These are phyloP conservation scores for Dillenia turbinata DNA, from an alignment of 164 flowering plant genomes.

Conservation along the genomic window DNA sequence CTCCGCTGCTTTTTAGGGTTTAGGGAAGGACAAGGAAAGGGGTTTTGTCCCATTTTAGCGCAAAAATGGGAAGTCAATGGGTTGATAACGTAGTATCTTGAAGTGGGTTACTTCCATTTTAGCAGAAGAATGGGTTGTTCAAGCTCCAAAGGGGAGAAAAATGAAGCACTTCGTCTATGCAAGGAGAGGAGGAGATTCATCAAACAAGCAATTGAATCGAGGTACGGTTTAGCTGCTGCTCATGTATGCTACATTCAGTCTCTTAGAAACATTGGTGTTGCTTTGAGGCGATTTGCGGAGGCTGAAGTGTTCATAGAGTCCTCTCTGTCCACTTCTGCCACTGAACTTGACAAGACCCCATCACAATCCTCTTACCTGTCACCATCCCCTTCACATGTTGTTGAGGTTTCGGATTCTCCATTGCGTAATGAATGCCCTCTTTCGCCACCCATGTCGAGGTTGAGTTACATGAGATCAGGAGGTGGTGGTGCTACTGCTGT, in stretches of 20 bases:
- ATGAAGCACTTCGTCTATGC: conserved; percentile 68
- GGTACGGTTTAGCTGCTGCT: conserved; percentile 76
- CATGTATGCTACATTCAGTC: conserved; percentile 76
- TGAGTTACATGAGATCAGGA: conserved; percentile 66
- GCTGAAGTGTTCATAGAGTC: conserved; percentile 65
- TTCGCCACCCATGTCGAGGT: conserved; percentile 35
- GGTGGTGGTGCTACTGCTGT: conserved; percentile 36
- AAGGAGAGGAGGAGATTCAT: conserved; percentile 66
- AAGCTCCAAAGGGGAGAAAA: conserved; percentile 59
- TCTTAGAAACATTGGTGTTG: conserved; percentile 61
- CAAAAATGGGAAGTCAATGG: too few relatives aligned
- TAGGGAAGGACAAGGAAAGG: too few relatives aligned
- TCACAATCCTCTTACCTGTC: conserved; percentile 78
- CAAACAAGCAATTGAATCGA: conserved; percentile 78
- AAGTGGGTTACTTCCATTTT: conserved; percentile 10
- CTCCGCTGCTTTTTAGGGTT: too few relatives aligned
- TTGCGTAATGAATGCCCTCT: conserved; percentile 39
- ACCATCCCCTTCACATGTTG: conserved; percentile 65
- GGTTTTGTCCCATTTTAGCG: too few relatives aligned
- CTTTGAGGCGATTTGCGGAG: conserved; percentile 76
- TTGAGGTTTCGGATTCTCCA: conserved; percentile 49
- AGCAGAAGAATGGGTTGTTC: conserved; percentile 52
- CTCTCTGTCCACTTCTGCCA: conserved; percentile 52
- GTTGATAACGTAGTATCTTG: conserved; percentile 3
- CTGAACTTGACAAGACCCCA: conserved; percentile 66